Percentiles rank a stretch among this genome's conserved stretches.
These are phyloP conservation scores for Cucurbita ficifolia DNA, from an alignment of 306 rosid genomes.

Conservation along the genomic window DNA sequence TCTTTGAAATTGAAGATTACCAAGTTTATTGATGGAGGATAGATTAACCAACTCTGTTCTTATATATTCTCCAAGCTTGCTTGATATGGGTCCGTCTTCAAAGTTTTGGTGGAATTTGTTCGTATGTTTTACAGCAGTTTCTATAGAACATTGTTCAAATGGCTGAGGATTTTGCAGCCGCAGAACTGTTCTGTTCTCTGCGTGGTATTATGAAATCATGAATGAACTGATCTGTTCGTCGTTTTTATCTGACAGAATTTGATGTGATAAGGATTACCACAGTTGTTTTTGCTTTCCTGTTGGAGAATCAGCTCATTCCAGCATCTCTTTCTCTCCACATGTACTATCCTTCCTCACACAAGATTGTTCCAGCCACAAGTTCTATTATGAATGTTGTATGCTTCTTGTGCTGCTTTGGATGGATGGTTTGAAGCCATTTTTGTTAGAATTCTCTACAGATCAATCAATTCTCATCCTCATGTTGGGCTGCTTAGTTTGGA, in stretches of 20 bases:
- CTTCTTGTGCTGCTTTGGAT: background rate
- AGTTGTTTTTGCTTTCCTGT: background rate
- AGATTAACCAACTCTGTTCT: background rate
- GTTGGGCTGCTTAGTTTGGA: background rate
- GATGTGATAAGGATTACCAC: background rate
- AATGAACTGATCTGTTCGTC: background rate
- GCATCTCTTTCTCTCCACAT: background rate
- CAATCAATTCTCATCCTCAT: background rate
- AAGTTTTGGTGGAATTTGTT: background rate
- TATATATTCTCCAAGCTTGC: background rate
- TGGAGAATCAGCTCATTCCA: background rate
- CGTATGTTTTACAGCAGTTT: background rate
- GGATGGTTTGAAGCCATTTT: conserved; percentile 3
- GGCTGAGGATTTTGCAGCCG: background rate
- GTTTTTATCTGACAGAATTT: background rate
- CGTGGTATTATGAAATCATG: background rate
- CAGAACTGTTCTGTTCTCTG: background rate
- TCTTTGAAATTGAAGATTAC: background rate
- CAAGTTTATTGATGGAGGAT: background rate
- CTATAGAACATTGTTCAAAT: background rate
- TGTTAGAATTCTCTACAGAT: background rate
- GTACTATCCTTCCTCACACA: background rate
- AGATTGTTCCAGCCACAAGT: background rate
- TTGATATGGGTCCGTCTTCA: background rate
- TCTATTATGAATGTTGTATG: background rate